phyloP scores from a whole-genome alignment of 345 rosid species.

The Acer yangbiense region DNA sequence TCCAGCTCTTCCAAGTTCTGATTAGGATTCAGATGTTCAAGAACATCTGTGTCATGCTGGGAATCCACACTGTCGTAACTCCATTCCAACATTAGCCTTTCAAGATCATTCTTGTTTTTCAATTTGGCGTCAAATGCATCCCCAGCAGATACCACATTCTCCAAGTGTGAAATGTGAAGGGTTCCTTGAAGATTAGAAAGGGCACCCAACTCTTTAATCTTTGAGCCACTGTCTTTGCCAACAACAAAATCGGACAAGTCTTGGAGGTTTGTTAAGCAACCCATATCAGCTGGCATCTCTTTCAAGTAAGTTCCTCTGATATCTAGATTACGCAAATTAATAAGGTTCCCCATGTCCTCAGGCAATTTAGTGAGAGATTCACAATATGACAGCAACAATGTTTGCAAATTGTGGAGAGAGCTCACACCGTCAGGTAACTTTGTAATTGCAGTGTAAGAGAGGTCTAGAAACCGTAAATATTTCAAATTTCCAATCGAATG shows the following conservation, averaged over 20 bases:
- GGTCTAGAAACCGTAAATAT: no score
- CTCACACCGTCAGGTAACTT: not conserved
- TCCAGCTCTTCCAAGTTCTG: no score
- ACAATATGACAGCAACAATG: slow-evolving; percentile 14
- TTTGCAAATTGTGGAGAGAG: slow-evolving; percentile 18
- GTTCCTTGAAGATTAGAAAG: slow-evolving; percentile 14
- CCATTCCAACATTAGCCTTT: slow-evolving; percentile 23
- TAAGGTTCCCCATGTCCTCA: slow-evolving; percentile 3
- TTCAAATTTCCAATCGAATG: no score
- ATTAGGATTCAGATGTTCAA: no score
- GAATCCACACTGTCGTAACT: not conserved
- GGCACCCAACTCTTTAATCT: slow-evolving; percentile 16
- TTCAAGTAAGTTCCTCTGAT: slow-evolving; percentile 17
- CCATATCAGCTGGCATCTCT: slow-evolving; percentile 24
- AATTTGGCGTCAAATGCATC: slow-evolving; percentile 23
- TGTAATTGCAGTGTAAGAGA: no score
- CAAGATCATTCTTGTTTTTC: slow-evolving; percentile 20
- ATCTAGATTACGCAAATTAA: slow-evolving; percentile 27
- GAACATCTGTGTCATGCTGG: no score
- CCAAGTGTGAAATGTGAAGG: slow-evolving; percentile 2
- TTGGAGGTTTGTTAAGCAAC: slow-evolving; percentile 20
- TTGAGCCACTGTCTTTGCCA: slow-evolving; percentile 12
- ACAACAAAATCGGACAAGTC: slow-evolving; percentile 10
- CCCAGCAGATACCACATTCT: slow-evolving; percentile 20
- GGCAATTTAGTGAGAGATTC: slow-evolving; percentile 10